Evolutionary conservation across 805 yeast genomes (phyloP), one percentile per base, ranked within the genome.

Genomic region (Candida boidinii): DNA sequence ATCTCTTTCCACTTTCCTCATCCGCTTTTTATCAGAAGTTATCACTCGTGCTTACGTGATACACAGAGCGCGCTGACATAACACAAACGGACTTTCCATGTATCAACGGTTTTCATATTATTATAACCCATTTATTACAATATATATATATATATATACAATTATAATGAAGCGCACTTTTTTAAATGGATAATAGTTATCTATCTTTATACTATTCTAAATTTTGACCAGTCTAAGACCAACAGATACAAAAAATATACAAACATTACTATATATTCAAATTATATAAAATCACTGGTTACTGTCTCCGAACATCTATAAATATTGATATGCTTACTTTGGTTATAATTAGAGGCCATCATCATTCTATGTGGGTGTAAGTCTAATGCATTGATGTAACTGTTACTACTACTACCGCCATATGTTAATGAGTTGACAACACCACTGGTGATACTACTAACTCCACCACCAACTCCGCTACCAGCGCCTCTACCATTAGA

Each of bases 341-440:
- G 94, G 33, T 77, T 70, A 51, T 82, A 82, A 45, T 80, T 79
- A 1, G 86, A 83, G 1, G 96, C 96, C 51, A 92, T 50, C 73
- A 85, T 74, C 95, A 92, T 85, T 41, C 90, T 66, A 52, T 92
- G 98, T 2, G 98, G 98, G 53, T 92, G 98, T 48, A 92, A 73
- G 0, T 79, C 65, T 42, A 86, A 53, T 3, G 78, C 65, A 2
- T 86, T 75, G 27, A 88, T 65, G 43, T 79, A 81, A 35, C 58
- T 60, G 30, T 60, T 63, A n/a, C 66, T 35, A 40, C 54, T 70
- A 54, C 47, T 69, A n/a, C n/a, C n/a, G n/a, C n/a, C n/a, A n/a
- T n/a, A n/a, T n/a, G n/a, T n/a, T 60, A 43, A 61, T 58, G 48
- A 62, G 58, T 23, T 71, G 66, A 46, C 62, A 28, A 52, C 51